phyloP scores from a whole-genome alignment of 169 alveolate genomes.

The Plasmodium adleri region DNA sequence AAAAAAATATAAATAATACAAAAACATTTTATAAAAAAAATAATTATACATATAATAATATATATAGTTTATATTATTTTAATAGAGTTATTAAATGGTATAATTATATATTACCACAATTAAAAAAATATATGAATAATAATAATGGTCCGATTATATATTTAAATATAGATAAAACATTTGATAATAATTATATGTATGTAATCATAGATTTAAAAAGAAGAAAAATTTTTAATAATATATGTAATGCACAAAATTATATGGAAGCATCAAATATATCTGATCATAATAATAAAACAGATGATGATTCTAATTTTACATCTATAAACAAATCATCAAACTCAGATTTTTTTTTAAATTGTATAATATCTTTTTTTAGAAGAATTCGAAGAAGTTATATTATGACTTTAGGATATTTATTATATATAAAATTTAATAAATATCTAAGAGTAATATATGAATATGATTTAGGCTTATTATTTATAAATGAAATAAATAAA shows the following conservation, averaged over 20 bases:
- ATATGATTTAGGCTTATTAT: constrained; percentile 55
- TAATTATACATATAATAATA: background rate
- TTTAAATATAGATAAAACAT: constrained; percentile 65
- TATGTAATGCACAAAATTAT: constrained; percentile 23
- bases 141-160: constrained; percentile 72
- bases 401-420: constrained; percentile 51
- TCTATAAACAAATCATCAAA: background rate
- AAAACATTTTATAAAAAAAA: constrained; percentile 17
- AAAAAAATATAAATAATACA: constrained; percentile 17
- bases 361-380: constrained; percentile 31
- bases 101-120: constrained; percentile 55
- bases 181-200: constrained; percentile 74
- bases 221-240: constrained; percentile 21
- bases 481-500: constrained; percentile 50
- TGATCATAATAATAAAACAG: background rate
- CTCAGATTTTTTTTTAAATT: constrained; percentile 1
- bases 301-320: background rate
- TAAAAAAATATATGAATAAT: constrained; percentile 46
- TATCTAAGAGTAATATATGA: constrained; percentile 38
- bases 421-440: constrained; percentile 45
- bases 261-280: background rate
- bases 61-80: constrained; percentile 53
- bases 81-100: constrained; percentile 73
- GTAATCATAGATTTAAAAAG: constrained; percentile 52
- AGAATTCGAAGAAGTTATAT: constrained; percentile 66